Evolutionary conservation across 2,329 filamentous ascomycete genomes (phyloP), one percentile per base, ranked within the genome.

Genomic region (Keithomyces neogunnii): DNA sequence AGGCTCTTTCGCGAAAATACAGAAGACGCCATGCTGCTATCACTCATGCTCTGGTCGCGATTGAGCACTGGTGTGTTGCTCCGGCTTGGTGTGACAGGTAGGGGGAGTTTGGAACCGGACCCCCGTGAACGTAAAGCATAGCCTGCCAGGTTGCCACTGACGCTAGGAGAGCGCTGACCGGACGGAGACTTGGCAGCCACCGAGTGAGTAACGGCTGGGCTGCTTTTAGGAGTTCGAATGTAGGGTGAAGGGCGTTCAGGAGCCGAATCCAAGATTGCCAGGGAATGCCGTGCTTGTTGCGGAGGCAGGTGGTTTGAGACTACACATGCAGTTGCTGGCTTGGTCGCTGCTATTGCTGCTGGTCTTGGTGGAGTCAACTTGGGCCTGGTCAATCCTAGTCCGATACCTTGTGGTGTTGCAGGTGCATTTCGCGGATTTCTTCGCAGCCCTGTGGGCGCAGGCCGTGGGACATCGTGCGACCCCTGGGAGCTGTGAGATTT

Each of bases 1-100:
- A 68, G 47, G 47, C 69, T 70, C 28, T 63, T 57, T 1, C 63
- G 63, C 32, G 69, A 72, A 31, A 73, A 71, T 5, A 69, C 57
- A 2, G 71, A 74, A 7, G 69, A 73, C 0, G 66, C 55, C 65
- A 72, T 68, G 60, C 70, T 73, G 57, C 69, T 73, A 50, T 73
- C 71, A 10, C 70, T 70, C 49, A 69, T 63, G 46, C 68, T 72
- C 30, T 62, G 63, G 36, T 72, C 68, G 11, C 63, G 63, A 46
- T 59, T 57, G 31, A 67, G 57, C 5, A 57, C 62, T 2, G 71
- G 70, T 0, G 69, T 71, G 31, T 58, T 62, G 13, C 62, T 63
- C 11, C 68, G 63, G 52, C 62, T 67, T 8, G 69, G 69, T 2
- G 69, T 72, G 13, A 68, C 58, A 13, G 68, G 65, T 3, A 69